Evolutionary conservation across 257 asterid genomes (phyloP).

Genomic region (Capsicum rhomboideum): DNA sequence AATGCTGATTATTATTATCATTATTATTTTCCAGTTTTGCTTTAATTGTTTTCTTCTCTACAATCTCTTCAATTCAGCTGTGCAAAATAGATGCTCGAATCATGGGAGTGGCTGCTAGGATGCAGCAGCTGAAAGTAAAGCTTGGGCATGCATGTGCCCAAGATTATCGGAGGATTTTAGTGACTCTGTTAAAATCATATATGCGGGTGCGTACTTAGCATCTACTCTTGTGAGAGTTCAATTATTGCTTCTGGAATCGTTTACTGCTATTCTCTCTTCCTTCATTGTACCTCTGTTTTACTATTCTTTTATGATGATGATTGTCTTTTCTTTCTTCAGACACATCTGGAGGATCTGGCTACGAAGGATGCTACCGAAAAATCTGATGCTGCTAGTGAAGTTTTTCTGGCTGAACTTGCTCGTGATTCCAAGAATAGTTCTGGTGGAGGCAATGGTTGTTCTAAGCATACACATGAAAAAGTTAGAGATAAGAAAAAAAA

Average conservation of each 20-base stretch:
- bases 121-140: conserved; percentile 67
- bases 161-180: conserved; percentile 62
- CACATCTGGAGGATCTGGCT: conserved; percentile 74
- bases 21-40: neutral
- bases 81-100: conserved; percentile 85
- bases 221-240: neutral
- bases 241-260: neutral
- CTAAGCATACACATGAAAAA: conserved; percentile 55
- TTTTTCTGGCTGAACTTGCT: conserved; percentile 92
- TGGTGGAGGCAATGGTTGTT: conserved; percentile 45
- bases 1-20: neutral
- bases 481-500: conserved; percentile 73
- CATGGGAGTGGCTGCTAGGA: conserved; percentile 53
- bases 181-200: conserved; percentile 77
- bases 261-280: neutral
- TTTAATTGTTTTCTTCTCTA: conserved; percentile 9
- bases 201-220: conserved; percentile 53
- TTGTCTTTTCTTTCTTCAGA: conserved; percentile 35
- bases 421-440: conserved; percentile 62
- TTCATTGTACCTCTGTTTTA: neutral
- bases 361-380: conserved; percentile 95
- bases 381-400: conserved; percentile 96
- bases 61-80: conserved; percentile 52
- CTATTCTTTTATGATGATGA: conserved; percentile 6
- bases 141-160: conserved; percentile 59